Conservation (phyloP, 176 grass and related monocot species). For the Pontederia crassipes region DNA sequence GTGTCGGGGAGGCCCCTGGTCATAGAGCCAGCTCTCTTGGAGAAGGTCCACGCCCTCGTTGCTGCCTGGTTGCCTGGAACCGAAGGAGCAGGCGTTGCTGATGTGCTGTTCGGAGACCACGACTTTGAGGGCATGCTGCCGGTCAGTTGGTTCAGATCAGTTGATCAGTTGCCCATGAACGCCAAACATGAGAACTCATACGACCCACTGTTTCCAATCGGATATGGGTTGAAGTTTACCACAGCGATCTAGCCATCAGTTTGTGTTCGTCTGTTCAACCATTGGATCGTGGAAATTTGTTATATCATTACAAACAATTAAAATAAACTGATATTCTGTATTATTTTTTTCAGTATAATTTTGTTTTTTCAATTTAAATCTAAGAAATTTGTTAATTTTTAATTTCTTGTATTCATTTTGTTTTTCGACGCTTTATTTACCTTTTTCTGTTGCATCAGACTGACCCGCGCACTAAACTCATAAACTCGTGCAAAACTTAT, state of each 20-base stretch:
- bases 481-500: too few species aligned
- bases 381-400: too few species aligned
- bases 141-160: slow-evolving; percentile 66
- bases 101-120: slow-evolving; percentile 81
- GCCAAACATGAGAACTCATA: slow-evolving; percentile 27
- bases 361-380: too few species aligned
- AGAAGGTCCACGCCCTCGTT: slow-evolving; percentile 56
- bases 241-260: too few species aligned
- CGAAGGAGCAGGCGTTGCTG: slow-evolving; percentile 52
- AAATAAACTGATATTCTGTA: background rate
- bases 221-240: slow-evolving; percentile 47
- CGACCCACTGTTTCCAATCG: slow-evolving; percentile 71
- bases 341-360: too few species aligned
- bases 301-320: background rate
- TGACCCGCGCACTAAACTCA: too few species aligned
- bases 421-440: too few species aligned
- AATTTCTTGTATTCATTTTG: too few species aligned
- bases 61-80: slow-evolving; percentile 74
- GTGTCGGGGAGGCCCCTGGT: slow-evolving; percentile 75
- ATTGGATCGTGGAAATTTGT: too few species aligned
- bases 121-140: slow-evolving; percentile 63
- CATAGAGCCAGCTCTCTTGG: slow-evolving; percentile 42
- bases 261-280: too few species aligned
- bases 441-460: too few species aligned
- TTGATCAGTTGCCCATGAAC: slow-evolving; percentile 65